Base-by-base conservation (phyloP, 495 filamentous ascomycete species). In the Penicillium lividum region DNA sequence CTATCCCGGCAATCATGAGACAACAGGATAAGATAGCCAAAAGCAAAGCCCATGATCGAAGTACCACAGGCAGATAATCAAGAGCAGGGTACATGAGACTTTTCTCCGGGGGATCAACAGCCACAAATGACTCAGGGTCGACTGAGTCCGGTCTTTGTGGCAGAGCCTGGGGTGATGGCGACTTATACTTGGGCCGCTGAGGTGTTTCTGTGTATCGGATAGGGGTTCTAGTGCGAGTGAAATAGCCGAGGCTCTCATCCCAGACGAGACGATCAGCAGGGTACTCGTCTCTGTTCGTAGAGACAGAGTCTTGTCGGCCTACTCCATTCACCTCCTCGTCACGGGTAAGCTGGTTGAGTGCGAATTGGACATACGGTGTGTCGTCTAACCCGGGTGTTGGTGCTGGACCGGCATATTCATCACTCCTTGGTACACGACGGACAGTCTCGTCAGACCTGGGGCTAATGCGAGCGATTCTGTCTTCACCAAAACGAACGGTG, bases 351-450 rank as follows among this genome's bases (percentile, higher is more conserved):
- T 90, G 87, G 51, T 89, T 85, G 49, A 91, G 85, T 36, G 88
- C 88, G 67, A 88, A 90, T 31, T 81, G 84, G 47, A 91, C 85
- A 64, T 86, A 89, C 13, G 86, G 86, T 31, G 83, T 86, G 67
- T 89, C 83, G 59, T 90, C 87, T 45, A 82, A 65, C 11, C 80
- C 85, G 1, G 88, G 88, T 1, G 88, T 88, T 2, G 84, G 77
- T 30, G 80, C 75, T 7, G 68, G 65, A 7, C 75, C 70, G 5
- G 67, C 66, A 55, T 73, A 74, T 38, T 77, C 73, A 53, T 40
- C 38, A 40, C 38, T 40, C 15, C 72, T 72, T 29, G 68, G 63
- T 1, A 61, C 59, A 57, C 57, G 67, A 38, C 70, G 62, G 59
- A 64, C 61, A 42, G 72, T 60, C 48, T 64, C 70, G 15, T 73